Conservation (phyloP, 176 grass and related monocot species). For the Stipa capillata region DNA sequence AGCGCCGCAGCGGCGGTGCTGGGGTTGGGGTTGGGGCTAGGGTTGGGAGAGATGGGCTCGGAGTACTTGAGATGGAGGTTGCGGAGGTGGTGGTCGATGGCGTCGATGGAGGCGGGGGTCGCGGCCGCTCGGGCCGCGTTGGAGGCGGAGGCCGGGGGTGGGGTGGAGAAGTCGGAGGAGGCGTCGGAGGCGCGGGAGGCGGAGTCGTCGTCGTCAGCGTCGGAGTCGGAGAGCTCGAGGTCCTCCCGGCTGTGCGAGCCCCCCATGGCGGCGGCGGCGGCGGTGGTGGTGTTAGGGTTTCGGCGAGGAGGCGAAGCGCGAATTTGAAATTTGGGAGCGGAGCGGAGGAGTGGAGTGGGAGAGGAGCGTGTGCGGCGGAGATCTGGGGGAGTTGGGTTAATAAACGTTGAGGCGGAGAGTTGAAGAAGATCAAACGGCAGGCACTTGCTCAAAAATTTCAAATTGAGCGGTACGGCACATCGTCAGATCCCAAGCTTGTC, state of each 20-base stretch:
- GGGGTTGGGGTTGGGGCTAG: conserved; percentile 27
- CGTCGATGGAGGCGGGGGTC: conserved; percentile 57
- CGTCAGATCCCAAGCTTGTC: neutral
- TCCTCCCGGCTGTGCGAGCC: conserved; percentile 87
- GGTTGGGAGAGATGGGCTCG: conserved; percentile 52
- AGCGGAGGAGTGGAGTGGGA: neutral
- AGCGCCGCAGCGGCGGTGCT: conserved; percentile 17
- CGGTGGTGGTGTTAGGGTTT: conserved; percentile 63
- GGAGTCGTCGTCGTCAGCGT: conserved; percentile 41
- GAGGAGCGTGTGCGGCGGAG: neutral
- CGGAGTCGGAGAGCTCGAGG: conserved; percentile 66
- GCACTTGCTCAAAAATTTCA: neutral
- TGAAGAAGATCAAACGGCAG: neutral
- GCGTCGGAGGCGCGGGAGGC: conserved; percentile 25
- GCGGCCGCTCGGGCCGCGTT: neutral
- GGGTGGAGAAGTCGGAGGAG: conserved; percentile 48
- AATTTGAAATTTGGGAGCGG: conserved; percentile 70
- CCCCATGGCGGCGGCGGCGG: conserved; percentile 57
- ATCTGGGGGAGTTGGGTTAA: neutral
- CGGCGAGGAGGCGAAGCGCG: neutral
- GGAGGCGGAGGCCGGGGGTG: conserved; percentile 34
- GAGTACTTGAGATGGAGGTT: conserved; percentile 71
- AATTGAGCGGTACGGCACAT: neutral
- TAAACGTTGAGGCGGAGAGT: neutral
- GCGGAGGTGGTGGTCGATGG: conserved; percentile 68